Conservation (phyloP, 2,329 filamentous ascomycete species). For the Fonsecaea multimorphosa region DNA sequence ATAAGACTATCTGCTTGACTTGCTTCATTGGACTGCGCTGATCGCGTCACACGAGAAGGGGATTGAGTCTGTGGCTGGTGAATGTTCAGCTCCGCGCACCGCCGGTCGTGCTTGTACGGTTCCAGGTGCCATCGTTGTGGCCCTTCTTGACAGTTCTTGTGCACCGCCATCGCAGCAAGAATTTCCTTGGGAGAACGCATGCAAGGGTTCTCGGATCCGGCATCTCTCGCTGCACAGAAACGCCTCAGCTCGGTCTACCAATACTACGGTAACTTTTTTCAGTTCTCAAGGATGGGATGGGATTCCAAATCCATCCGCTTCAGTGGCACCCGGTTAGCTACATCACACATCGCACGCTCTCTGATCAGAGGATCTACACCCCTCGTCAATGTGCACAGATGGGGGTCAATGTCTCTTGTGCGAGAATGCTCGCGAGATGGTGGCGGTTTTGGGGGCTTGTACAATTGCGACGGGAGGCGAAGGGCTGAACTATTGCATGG, state of each 20-base stretch:
- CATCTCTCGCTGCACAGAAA: not conserved
- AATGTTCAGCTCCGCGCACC: not conserved
- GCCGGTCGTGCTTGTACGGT: not conserved
- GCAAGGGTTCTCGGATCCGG: not conserved
- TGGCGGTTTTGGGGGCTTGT: not conserved
- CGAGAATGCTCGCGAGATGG: not conserved
- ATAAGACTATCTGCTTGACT: not conserved
- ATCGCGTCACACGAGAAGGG: not conserved
- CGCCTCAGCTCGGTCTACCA: not conserved
- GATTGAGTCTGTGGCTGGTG: not conserved
- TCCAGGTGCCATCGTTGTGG: not conserved
- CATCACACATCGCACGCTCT: too few relatives aligned
- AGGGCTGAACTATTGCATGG: not conserved
- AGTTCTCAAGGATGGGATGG: not conserved
- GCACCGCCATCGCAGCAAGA: not conserved
- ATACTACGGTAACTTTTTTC: too few relatives aligned
- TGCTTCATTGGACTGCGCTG: not conserved
- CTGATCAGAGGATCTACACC: too few relatives aligned
- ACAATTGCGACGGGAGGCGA: not conserved
- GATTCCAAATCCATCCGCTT: not conserved
- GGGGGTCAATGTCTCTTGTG: not conserved
- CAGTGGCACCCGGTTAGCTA: not conserved
- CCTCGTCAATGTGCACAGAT: too few relatives aligned
- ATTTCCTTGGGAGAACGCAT: not conserved
- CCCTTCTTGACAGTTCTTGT: not conserved